Percentiles rank a stretch among this genome's conserved stretches.
Evolutionary conservation across 1,284 basidiomycete species (phyloP).

Genomic region (Kwoniella shivajii): DNA sequence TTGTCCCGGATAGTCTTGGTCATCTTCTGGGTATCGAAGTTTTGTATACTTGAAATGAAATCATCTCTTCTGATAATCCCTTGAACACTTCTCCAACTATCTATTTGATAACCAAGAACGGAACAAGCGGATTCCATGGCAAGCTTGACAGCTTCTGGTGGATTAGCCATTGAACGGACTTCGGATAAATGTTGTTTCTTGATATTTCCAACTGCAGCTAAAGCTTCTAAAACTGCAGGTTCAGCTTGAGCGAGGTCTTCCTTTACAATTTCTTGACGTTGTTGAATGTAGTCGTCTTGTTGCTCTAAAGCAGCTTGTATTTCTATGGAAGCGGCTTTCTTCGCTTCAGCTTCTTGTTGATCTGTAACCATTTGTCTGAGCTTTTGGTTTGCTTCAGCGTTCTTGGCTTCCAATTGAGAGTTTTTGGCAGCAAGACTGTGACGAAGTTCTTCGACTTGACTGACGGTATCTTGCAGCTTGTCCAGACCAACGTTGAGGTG

Average conservation of each 20-base stretch:
- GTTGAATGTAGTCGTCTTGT: constrained; percentile 86
- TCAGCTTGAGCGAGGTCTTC: constrained; percentile 96
- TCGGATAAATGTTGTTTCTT: constrained; percentile 96
- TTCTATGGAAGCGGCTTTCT: constrained; percentile 93
- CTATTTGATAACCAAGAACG: constrained; percentile 92
- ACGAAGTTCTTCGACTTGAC: constrained; percentile 92
- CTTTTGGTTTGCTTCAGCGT: constrained; percentile 94
- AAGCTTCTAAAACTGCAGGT: constrained; percentile 93
- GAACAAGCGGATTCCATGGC: constrained; percentile 99
- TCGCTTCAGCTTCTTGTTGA: constrained; percentile 97
- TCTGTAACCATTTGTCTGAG: constrained; percentile 97
- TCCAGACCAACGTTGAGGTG: constrained; percentile 98
- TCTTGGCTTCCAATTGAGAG: constrained; percentile 87
- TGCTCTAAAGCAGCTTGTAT: constrained; percentile 91
- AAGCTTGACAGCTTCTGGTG: constrained; percentile 94
- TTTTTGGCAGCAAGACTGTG: constrained; percentile 95
- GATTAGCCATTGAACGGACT: constrained; percentile 98
- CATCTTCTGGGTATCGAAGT: constrained; percentile 96
- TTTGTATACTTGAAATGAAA: constrained; percentile 95
- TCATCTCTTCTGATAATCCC: constrained; percentile 95
- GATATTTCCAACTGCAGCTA: constrained; percentile 94
- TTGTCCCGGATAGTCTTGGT: constrained; percentile 83
- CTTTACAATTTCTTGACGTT: constrained; percentile 86
- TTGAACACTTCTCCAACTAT: constrained; percentile 92
- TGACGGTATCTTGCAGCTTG: constrained; percentile 93